A percentile compares a stretch with the other conserved stretches of the same genome.
Evolutionary conservation across 345 rosid genomes (phyloP).

Genomic region (Anacardium occidentale): DNA sequence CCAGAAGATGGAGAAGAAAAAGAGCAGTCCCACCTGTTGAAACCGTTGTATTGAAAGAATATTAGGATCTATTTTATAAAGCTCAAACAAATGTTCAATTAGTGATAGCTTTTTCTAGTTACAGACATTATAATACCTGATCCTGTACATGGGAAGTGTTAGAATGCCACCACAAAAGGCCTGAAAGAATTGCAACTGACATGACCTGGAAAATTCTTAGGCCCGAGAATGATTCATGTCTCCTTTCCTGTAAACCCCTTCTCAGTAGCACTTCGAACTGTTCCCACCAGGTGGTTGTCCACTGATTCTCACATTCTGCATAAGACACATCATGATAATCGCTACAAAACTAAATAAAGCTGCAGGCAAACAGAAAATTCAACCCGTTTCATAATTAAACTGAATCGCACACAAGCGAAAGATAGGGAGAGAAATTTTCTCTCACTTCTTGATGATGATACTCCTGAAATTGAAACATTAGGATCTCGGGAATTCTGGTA

Average conservation of each 20-base stretch:
- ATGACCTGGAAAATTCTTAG: conserved; percentile 79
- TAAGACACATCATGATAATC: conserved; percentile 8
- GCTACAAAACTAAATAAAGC: neutral
- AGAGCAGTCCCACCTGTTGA: conserved; percentile 76
- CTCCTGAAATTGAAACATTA: conserved; percentile 23
- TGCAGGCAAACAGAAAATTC: neutral
- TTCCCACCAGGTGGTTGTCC: conserved; percentile 82
- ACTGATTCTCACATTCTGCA: conserved; percentile 47
- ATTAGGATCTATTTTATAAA: no score
- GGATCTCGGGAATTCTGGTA: conserved; percentile 33
- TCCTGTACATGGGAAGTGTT: conserved; percentile 67
- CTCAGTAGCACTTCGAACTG: conserved; percentile 65
- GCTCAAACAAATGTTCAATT: no score
- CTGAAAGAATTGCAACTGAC: conserved; percentile 80
- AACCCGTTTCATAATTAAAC: no score
- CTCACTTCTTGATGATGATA: conserved; percentile 38
- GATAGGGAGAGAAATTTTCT: neutral
- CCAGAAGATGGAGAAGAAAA: conserved; percentile 94
- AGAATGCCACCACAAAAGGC: conserved; percentile 90
- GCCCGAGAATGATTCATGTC: conserved; percentile 81
- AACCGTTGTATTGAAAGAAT: no score
- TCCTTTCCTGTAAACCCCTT: conserved; percentile 78
- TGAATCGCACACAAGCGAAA: no score
- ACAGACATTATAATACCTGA: conserved; percentile 53
- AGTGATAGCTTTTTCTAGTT: no score